A percentile compares a stretch with the other conserved stretches of the same genome.
Conservation (phyloP, 2,329 filamentous ascomycete genomes). For the Cryphonectria naterciae region DNA sequence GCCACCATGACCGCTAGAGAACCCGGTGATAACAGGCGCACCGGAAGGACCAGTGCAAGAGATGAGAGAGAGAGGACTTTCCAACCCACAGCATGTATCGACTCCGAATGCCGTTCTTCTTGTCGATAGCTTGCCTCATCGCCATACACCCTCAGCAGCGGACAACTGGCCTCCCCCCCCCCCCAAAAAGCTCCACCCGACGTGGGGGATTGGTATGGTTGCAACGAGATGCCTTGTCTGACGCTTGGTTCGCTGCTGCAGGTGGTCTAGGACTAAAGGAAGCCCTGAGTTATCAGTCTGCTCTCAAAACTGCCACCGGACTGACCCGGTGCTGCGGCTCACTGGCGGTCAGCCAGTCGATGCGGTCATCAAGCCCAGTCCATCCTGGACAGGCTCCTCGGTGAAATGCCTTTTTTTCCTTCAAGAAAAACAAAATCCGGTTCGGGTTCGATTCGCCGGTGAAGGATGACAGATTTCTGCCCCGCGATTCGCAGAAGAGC, state of each 20-base stretch:
- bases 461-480: background rate
- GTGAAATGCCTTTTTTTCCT: background rate
- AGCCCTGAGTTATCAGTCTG: background rate
- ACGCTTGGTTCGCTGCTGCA: background rate
- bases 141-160: background rate
- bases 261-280: background rate
- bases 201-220: background rate
- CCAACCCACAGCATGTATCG: background rate
- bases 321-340: conserved; percentile 9
- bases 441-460: background rate
- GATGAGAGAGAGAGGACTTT: background rate
- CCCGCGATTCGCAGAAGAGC: background rate
- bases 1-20: background rate
- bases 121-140: background rate
- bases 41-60: background rate
- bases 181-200: background rate
- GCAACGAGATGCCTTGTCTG: background rate
- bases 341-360: conserved; percentile 2
- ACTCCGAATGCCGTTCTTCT: background rate
- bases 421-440: background rate
- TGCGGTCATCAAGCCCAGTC: background rate
- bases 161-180: background rate
- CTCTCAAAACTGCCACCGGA: background rate
- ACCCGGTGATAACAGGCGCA: background rate
- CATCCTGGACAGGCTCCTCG: background rate